Percentiles rank a stretch among this genome's conserved stretches.
These are phyloP conservation scores for Parathielavia hyrcaniae DNA, from an alignment of 495 filamentous ascomycete species.

Conservation along the genomic window DNA sequence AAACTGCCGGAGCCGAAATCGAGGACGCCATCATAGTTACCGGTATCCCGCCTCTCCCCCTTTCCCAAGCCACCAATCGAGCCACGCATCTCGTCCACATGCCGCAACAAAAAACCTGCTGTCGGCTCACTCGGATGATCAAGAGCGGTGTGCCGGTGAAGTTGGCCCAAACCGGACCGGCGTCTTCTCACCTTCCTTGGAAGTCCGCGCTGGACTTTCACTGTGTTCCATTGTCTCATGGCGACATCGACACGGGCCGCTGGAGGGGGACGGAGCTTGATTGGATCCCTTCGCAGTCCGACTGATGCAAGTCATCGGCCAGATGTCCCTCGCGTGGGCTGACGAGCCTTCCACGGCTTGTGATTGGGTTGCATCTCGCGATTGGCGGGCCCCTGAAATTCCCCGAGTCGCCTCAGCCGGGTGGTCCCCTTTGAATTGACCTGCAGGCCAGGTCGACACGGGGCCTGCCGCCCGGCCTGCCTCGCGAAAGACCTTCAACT, in stretches of 20 bases:
- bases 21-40: background rate
- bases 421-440: background rate
- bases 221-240: background rate
- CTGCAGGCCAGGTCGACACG: background rate
- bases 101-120: background rate
- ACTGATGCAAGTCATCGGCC: conserved; percentile 17
- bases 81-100: background rate
- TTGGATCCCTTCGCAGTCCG: conserved; percentile 4
- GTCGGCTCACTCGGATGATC: background rate
- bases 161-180: too few relatives aligned
- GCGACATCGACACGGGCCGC: background rate
- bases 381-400: conserved; percentile 16
- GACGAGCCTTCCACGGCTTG: background rate
- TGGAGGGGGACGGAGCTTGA: background rate
- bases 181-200: background rate
- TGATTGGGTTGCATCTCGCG: conserved; percentile 17
- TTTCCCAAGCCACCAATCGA: conserved; percentile 5
- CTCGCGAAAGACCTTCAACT: background rate
- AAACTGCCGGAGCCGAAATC: conserved; percentile 11
- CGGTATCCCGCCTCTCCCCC: too few relatives aligned
- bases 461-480: background rate
- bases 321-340: background rate
- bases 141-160: conserved; percentile 15
- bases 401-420: background rate
- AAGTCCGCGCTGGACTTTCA: background rate